These are phyloP conservation scores for Aureobasidium lini DNA, from an alignment of 2,329 filamentous ascomycete species.

Conservation along the genomic window DNA sequence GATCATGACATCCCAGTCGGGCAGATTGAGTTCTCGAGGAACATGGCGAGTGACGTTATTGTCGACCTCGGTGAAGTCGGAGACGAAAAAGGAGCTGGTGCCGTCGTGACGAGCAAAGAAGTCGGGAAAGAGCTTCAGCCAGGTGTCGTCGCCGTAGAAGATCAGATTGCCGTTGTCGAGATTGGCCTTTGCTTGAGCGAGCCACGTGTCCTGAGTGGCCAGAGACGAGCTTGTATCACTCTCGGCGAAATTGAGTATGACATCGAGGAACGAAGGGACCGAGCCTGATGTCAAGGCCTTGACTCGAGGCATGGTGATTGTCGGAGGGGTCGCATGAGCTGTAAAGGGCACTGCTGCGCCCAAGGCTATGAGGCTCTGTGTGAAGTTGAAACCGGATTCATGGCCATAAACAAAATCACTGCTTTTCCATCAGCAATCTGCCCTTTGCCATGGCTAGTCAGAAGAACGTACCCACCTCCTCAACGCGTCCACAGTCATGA, in stretches of 20 bases:
- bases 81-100: constrained; percentile 96
- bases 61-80: constrained; percentile 96
- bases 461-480: constrained; percentile 54
- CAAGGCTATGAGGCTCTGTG: constrained; percentile 78
- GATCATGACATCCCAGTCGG: constrained; percentile 89
- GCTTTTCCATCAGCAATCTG: constrained; percentile 19
- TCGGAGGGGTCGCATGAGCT: constrained; percentile 90
- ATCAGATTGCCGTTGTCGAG: constrained; percentile 59
- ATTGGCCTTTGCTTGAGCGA: constrained; percentile 70
- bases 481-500: constrained; percentile 96
- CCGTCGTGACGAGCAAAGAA: constrained; percentile 84
- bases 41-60: constrained; percentile 94
- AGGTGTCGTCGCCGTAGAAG: constrained; percentile 97
- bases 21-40: constrained; percentile 60
- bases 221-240: constrained; percentile 85
- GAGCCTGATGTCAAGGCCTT: constrained; percentile 97
- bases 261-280: constrained; percentile 94
- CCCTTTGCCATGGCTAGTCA: neutral
- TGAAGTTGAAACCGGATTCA: constrained; percentile 75
- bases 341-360: constrained; percentile 88
- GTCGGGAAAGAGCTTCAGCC: constrained; percentile 90
- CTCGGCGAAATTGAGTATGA: constrained; percentile 94
- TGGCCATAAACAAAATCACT: constrained; percentile 90
- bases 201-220: constrained; percentile 86
- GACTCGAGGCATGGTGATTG: constrained; percentile 94